Evolutionary conservation across 129 eudicot genomes (phyloP).

Genomic region (Flaveria sonorensis): DNA sequence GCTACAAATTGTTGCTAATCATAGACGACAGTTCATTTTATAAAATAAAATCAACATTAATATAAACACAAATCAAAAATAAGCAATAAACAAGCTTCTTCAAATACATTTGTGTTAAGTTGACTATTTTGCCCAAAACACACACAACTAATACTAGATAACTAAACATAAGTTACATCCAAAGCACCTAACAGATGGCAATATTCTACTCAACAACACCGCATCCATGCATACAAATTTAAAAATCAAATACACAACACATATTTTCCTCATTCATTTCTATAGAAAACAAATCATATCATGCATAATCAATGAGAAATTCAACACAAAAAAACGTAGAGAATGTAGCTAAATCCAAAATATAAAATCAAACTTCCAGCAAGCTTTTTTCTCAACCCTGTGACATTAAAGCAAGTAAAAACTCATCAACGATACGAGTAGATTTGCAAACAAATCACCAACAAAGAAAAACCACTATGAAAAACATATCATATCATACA

Average conservation of each 20-base stretch:
- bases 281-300: background rate
- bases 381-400: no score
- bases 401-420: no score
- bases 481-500: no score
- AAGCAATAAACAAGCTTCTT: background rate
- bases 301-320: background rate
- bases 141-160: background rate
- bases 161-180: background rate
- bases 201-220: background rate
- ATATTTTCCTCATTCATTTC: background rate
- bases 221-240: background rate
- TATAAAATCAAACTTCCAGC: no score
- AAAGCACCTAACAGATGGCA: background rate
- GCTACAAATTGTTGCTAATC: background rate
- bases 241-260: background rate
- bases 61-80: background rate
- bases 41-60: background rate
- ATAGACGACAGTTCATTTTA: background rate
- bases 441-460: no score
- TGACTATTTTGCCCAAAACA: background rate
- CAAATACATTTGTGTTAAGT: background rate
- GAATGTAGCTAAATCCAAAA: no score
- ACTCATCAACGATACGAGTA: no score
- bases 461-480: no score
- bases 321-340: background rate